Conservation (phyloP, 2,329 filamentous ascomycete genomes). For the Aureobasidium sp. region DNA sequence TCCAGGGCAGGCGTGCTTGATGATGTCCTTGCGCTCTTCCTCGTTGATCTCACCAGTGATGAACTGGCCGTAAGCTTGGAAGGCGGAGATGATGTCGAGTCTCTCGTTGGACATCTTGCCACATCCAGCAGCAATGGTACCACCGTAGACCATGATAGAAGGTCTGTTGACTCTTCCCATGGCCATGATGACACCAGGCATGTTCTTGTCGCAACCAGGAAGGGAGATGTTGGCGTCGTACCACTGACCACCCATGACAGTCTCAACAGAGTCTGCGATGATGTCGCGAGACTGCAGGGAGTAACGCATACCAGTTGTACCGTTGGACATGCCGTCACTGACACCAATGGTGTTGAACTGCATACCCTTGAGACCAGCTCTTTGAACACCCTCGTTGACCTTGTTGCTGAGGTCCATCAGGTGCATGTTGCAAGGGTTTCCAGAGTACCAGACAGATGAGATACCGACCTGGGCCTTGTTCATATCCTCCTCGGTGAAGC, state of each 20-base stretch:
- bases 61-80: slow-evolving; percentile 96
- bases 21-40: slow-evolving; percentile 88
- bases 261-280: slow-evolving; percentile 97
- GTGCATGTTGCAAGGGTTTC: slow-evolving; percentile 99
- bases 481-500: slow-evolving; percentile 78
- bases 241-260: slow-evolving; percentile 98
- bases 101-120: slow-evolving; percentile 64
- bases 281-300: slow-evolving; percentile 76
- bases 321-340: slow-evolving; percentile 97
- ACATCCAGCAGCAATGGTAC: slow-evolving; percentile 87
- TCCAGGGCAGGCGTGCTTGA: slow-evolving; percentile 81
- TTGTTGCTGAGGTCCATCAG: slow-evolving; percentile 78
- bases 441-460: slow-evolving; percentile 95
- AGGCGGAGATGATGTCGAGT: slow-evolving; percentile 93
- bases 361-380: slow-evolving; percentile 76
- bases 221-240: slow-evolving; percentile 97
- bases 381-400: slow-evolving; percentile 64
- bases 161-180: slow-evolving; percentile 94
- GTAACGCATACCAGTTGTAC: slow-evolving; percentile 93
- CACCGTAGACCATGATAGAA: slow-evolving; percentile 95
- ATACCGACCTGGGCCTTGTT: slow-evolving; percentile 97
- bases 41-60: slow-evolving; percentile 86
- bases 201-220: slow-evolving; percentile 99
- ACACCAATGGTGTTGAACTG: slow-evolving; percentile 99
- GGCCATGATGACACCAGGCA: slow-evolving; percentile 66